Evolutionary conservation across 192 early-diverging fungal species (phyloP), one percentile per base, ranked within the genome.

Genomic region (Entomortierella parvispora): DNA sequence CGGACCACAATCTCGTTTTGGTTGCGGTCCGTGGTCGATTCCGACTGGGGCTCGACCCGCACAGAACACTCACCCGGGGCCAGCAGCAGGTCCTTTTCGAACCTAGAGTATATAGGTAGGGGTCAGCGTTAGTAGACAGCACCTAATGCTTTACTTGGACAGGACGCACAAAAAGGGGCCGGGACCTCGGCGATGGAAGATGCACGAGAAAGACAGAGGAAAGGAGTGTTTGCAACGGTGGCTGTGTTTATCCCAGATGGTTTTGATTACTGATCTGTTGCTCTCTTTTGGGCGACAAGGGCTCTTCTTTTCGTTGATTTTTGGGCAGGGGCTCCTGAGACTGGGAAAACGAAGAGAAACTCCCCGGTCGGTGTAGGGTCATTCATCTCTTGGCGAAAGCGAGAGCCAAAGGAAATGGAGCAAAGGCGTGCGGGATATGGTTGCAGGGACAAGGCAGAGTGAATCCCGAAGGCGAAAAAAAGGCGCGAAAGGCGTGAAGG

Each of bases 1-100:
- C 78, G 76, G 50, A 89, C 69, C 42, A 71, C 45, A 28, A 89
- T 84, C 22, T 86, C 78, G 56, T 80, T 49, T 9, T 58, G 58
- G 23, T 68, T 77, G n/a, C 77, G 70, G 52, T 54, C 56, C 50
- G 81, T 83, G 18, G 67, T 55, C 20, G 62, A 62, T 46, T 63
- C 66, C 14, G 62, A 31, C 22, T 51, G 47, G 14, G 65, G 61
- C 22, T 62, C 65, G 8, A 68, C 65, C 66, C 44, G 58, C 15
- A 68, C 74, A 4, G 74, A 77, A 43, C 74, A 77, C 34, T 77
- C 74, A 33, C 74, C 74, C 29, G 48, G 32, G 31, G 20, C 9
- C 42, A 77, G 45, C 10, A 33, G 60, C 28, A 22, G 46, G 37
- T 68, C 61, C 66, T 68, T 63, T 46, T 77, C 74, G 26, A 77